These are phyloP conservation scores for Aspergillus floridensis DNA, from an alignment of 2,329 filamentous ascomycete genomes.

Conservation along the genomic window DNA sequence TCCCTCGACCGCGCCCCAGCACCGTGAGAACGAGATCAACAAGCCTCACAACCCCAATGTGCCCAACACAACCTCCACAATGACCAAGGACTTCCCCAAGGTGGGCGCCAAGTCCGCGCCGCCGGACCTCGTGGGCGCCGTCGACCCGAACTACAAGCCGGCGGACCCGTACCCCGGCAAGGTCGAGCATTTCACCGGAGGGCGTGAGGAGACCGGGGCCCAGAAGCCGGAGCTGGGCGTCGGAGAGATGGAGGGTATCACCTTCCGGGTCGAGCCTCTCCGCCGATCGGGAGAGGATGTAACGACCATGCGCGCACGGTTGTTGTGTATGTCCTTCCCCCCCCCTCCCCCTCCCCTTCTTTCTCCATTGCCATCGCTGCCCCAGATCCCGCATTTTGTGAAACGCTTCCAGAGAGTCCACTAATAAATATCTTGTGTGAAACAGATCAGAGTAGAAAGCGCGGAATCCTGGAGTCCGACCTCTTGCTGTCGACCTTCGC, in stretches of 20 bases:
- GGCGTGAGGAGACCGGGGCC: slow-evolving; percentile 54
- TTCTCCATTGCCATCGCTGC: too few species aligned
- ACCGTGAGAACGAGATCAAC: slow-evolving; percentile 56
- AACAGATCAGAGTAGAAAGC: slow-evolving; percentile 91
- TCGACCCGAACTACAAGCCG: slow-evolving; percentile 56
- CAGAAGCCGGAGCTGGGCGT: slow-evolving; percentile 68
- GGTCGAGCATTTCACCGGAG: slow-evolving; percentile 64
- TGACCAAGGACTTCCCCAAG: slow-evolving; percentile 61
- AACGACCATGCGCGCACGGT: slow-evolving; percentile 81
- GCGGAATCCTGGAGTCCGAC: slow-evolving; percentile 92
- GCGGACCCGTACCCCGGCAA: slow-evolving; percentile 62
- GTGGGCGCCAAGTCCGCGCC: slow-evolving; percentile 57
- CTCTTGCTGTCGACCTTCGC: slow-evolving; percentile 96
- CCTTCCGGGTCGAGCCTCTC: slow-evolving; percentile 87
- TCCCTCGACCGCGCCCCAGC: slow-evolving; percentile 53
- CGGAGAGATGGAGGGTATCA: slow-evolving; percentile 81
- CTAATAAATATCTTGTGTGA: too few species aligned
- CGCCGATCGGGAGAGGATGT: slow-evolving; percentile 78
- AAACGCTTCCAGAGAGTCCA: too few species aligned
- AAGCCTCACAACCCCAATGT: slow-evolving; percentile 61
- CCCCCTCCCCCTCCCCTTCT: too few species aligned
- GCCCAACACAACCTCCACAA: slow-evolving; percentile 63
- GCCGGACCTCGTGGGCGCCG: slow-evolving; percentile 59
- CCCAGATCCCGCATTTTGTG: too few species aligned
- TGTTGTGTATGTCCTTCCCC: slow-evolving; percentile 58